Base-by-base conservation (phyloP, 140 eudicot species). In the Flaveria floridana region DNA sequence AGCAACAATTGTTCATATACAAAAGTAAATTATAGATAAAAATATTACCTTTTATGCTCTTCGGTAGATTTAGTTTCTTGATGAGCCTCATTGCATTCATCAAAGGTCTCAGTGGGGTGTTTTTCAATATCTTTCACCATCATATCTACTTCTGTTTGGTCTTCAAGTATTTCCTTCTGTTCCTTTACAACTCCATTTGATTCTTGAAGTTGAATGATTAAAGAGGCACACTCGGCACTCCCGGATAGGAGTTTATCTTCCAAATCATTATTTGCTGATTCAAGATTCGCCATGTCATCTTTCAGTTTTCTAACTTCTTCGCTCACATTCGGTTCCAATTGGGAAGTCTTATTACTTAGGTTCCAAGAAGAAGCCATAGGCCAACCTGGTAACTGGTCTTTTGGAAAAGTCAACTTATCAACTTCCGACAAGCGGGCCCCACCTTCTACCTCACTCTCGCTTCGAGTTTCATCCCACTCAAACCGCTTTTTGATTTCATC, bases 391-490 rank as follows among this genome's bases (percentile, higher is more conserved):
- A 75, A 37, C 74, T 78, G 83, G 30, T 61, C 87, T 82, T 78
- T 82, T 4, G 79, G 66, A 48, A 64, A 52, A 21, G 78, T 64
- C 65, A 79, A 42, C 58, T 86, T 82, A 79, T 77, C 78, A 42
- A 73, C 80, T 72, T 82, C 87, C 28, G 85, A 65, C 47, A 79
- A 65, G 16, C 79, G 83, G 58, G 41, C 34, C 70, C 85, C 91
- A 78, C 82, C 83, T 59, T 89, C 96, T 1, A 82, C 48, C 59
- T 85, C 95, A 72, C 84, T 77, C 69, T 92, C 97, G 28, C 89
- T 83, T 44, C 74, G 83, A 10, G 92, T 78, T 59, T 86, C 97
- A 77, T 88, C 96, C 96, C 93, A 91, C 73, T 87, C 95, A 34
- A 89, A 80, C 70, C 78, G 89, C 83, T 83, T 86, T 86, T 84